phyloP scores from a whole-genome alignment of 352 stramenopile species.

The Pythium scleroteichum region DNA sequence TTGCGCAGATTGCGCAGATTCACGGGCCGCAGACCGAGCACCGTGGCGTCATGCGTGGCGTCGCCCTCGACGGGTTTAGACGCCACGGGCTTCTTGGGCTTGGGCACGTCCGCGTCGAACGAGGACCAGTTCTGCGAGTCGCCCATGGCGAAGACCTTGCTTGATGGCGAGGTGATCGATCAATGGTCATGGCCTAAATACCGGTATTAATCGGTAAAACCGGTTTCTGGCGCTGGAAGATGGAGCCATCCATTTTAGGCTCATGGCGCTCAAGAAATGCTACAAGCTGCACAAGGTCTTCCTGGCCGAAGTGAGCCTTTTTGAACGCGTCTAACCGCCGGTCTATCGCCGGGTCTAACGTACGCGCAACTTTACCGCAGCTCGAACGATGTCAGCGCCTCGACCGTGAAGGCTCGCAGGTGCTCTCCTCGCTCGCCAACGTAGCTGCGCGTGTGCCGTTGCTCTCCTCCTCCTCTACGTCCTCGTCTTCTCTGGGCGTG shows the following conservation, averaged over 20 bases:
- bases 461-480: constrained; percentile 26
- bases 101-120: constrained; percentile 57
- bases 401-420: constrained; percentile 62
- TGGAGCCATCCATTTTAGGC: neutral
- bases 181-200: neutral
- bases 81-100: constrained; percentile 20
- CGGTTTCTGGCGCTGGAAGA: neutral
- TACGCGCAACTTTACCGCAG: constrained; percentile 2
- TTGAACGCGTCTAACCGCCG: neutral
- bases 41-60: neutral
- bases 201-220: constrained; percentile 17
- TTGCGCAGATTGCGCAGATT: constrained; percentile 61
- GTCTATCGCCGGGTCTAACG: neutral
- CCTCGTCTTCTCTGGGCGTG: constrained; percentile 59
- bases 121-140: constrained; percentile 84
- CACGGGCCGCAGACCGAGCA: constrained; percentile 30
- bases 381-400: constrained; percentile 45
- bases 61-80: constrained; percentile 6
- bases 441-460: constrained; percentile 56
- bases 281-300: constrained; percentile 72
- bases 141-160: constrained; percentile 36
- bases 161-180: neutral
- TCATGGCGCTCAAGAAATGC: constrained; percentile 61
- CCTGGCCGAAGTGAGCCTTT: constrained; percentile 41
- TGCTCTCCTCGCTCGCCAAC: constrained; percentile 72